phyloP scores from a whole-genome alignment of 805 yeast genomes.

The Suhomyces kilbournensis region DNA sequence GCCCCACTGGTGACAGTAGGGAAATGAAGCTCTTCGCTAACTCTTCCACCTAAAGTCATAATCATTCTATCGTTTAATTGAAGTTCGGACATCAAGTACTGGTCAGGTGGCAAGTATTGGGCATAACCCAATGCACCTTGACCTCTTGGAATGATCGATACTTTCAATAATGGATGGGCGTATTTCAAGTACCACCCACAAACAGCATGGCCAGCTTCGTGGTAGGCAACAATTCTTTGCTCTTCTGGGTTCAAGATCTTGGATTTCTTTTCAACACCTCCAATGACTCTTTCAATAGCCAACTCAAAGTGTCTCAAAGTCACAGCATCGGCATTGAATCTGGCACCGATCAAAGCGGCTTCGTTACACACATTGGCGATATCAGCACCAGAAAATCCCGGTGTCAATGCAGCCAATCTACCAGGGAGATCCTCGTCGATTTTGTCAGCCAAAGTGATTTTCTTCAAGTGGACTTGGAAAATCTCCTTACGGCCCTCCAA shows the following conservation, averaged over 20 bases:
- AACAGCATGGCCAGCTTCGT: constrained; percentile 98
- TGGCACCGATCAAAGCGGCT: constrained; percentile 95
- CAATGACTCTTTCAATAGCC: constrained; percentile 96
- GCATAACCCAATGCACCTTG: constrained; percentile 98
- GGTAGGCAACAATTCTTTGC: constrained; percentile 88
- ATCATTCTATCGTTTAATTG: constrained; percentile 89
- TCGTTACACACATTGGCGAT: constrained; percentile 96
- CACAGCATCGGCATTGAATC: constrained; percentile 70
- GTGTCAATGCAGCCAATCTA: constrained; percentile 90
- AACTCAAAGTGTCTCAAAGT: constrained; percentile 81
- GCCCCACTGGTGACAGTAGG: constrained; percentile 95
- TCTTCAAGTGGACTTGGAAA: constrained; percentile 78
- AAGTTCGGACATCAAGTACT: constrained; percentile 68
- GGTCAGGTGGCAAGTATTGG: constrained; percentile 92
- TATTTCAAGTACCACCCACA: constrained; percentile 93
- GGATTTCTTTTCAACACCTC: constrained; percentile 90
- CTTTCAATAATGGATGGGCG: constrained; percentile 94
- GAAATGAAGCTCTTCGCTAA: constrained; percentile 90
- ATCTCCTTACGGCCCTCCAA: constrained; percentile 93
- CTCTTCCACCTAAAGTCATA: constrained; percentile 97
- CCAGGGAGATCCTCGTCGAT: constrained; percentile 63
- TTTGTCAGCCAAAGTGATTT: constrained; percentile 55
- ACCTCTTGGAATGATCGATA: constrained; percentile 95
- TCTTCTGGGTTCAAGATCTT: constrained; percentile 82
- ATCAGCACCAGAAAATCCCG: constrained; percentile 98